Percentiles rank a stretch among this genome's conserved stretches.
These are phyloP conservation scores for Fraxinus sp. DNA, from an alignment of 305 asterid species.

Conservation along the genomic window DNA sequence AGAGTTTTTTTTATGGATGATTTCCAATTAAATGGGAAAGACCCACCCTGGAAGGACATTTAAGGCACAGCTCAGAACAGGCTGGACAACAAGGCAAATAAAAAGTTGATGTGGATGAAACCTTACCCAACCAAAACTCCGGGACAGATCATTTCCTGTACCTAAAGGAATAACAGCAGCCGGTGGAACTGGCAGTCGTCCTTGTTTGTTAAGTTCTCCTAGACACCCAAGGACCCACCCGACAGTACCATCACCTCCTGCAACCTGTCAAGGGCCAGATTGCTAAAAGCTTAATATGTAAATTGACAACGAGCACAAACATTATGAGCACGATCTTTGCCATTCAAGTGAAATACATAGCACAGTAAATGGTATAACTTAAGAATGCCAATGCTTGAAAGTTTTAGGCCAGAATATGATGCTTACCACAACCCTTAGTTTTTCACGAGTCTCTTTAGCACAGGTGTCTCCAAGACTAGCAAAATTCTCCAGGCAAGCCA, in stretches of 20 bases:
- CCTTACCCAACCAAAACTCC: conserved; percentile 98
- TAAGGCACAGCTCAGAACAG: conserved; percentile 25
- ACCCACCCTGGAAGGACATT: conserved; percentile 71
- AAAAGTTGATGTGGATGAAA: conserved; percentile 27
- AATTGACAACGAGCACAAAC: conserved; percentile 8
- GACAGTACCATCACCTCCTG: conserved; percentile 86
- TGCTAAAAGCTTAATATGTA: conserved; percentile 7
- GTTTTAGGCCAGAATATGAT: conserved; percentile 1
- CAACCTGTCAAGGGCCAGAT: conserved; percentile 42
- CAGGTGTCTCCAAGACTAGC: conserved; percentile 73
- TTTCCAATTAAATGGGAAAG: conserved; percentile 95
- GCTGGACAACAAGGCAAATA: conserved; percentile 17
- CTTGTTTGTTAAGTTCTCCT: conserved; percentile 42
- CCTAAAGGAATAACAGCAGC: conserved; percentile 91
- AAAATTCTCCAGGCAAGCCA: conserved; percentile 82
- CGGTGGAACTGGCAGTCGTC: conserved; percentile 71
- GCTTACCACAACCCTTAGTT: conserved; percentile 82
- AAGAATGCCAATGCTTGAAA: background rate
- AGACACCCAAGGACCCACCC: conserved; percentile 62
- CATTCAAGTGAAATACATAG: background rate
- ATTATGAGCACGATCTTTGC: background rate
- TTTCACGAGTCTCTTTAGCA: conserved; percentile 75
- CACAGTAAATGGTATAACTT: background rate
- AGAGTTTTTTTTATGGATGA: conserved; percentile 80
- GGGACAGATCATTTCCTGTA: conserved; percentile 91